Base-by-base conservation (phyloP, 768 basidiomycete species). In the Amanita polypyramis region DNA sequence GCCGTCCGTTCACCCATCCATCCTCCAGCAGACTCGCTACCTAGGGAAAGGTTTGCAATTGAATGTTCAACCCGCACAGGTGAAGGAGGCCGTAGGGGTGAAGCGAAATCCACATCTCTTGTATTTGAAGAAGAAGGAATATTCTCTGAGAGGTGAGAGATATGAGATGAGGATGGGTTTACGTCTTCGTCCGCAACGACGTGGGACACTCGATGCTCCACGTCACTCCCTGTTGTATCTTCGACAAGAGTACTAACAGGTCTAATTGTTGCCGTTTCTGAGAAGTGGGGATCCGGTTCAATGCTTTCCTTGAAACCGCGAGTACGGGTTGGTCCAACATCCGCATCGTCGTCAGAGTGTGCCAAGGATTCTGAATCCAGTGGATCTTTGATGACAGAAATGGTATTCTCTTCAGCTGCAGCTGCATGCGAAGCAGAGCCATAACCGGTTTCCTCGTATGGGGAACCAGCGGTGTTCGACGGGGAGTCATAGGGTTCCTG, bases 241-340 rank as follows among this genome's bases (percentile, higher is more conserved):
- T 49, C 39, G 12, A 55, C 62, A 33, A 55, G 54, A 32, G 66
- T 64, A 51, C 63, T 67, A 30, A 57, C 55, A 50, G 72, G 61
- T 55, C 72, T 54, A 54, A 72, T 69, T 36, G 66, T 68, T 29
- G 67, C 68, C 25, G 64, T 72, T 59, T 74, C 70, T 27, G 69
- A 70, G 54, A 67, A 69, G 35, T 59, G 56, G 48, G 58, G 12
- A 15, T 45, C 21, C 25, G 20, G 45, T 52, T 66, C 59, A 50
- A 76, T 52, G 54, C 74, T 75, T 60, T 79, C 72, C 54, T 69
- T 72, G 62, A 79, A 79, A 4, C 78, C 78, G n/a, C 75, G 74
- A 8, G 68, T 64, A 7, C 23, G 41, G 2, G 21, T 12, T 56
- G 53, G 35, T 54, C 47, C 39, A 49, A 41, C 17, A 8, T 36